Evolutionary conservation across 768 basidiomycete species (phyloP).

Genomic region (Mycena alexandri): DNA sequence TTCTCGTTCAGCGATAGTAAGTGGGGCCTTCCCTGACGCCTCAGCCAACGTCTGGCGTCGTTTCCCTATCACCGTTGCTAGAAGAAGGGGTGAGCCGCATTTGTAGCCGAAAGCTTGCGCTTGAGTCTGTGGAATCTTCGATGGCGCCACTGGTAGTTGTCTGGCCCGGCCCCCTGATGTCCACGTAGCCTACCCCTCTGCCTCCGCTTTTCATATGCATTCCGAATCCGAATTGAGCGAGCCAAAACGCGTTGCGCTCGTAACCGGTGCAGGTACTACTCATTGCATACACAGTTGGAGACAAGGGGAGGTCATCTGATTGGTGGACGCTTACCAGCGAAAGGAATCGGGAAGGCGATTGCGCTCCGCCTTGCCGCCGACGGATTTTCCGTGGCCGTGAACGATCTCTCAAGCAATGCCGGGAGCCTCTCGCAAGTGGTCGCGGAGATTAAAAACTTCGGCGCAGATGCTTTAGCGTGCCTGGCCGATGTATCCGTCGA

Average conservation of each 20-base stretch:
- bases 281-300: not conserved
- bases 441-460: conserved; percentile 35
- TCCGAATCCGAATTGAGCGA: not conserved
- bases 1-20: no score
- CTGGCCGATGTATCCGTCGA: conserved; percentile 42
- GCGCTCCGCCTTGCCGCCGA: conserved; percentile 55
- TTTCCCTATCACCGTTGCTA: not conserved
- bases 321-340: conserved; percentile 32
- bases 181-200: not conserved
- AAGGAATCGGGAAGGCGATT: conserved; percentile 57
- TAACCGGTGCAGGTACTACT: conserved; percentile 32
- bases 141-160: conserved; percentile 3
- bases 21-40: no score
- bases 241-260: conserved; percentile 19
- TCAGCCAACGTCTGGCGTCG: not conserved
- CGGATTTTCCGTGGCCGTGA: conserved; percentile 54
- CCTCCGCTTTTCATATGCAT: conserved; percentile 10
- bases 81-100: not conserved
- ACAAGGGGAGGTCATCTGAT: not conserved
- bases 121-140: conserved; percentile 2
- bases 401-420: conserved; percentile 43
- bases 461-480: conserved; percentile 28
- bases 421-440: conserved; percentile 34
- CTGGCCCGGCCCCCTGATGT: conserved; percentile 4
- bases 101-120: not conserved